Conservation (phyloP, 2,329 filamentous ascomycete species). For the Cytospora schulzeri region DNA sequence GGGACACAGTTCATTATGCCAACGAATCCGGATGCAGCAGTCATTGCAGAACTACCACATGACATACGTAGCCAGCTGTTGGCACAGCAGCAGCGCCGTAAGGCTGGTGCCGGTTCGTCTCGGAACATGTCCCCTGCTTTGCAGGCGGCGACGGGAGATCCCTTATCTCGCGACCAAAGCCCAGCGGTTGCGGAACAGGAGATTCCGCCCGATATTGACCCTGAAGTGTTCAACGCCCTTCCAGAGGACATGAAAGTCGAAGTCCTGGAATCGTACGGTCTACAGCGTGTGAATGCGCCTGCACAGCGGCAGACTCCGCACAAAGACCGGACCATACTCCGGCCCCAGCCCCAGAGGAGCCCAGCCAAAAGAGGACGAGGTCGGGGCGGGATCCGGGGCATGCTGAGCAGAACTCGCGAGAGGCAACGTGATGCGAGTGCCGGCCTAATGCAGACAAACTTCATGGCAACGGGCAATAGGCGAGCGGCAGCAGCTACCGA, state of each 20-base stretch:
- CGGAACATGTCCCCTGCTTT: slow-evolving; percentile 36
- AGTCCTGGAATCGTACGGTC: slow-evolving; percentile 71
- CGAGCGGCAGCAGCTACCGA: slow-evolving; percentile 34
- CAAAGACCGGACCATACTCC: slow-evolving; percentile 55
- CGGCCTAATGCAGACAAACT: slow-evolving; percentile 73
- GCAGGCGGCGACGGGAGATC: neutral
- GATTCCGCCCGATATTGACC: slow-evolving; percentile 78
- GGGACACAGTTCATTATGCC: slow-evolving; percentile 94
- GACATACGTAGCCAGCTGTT: slow-evolving; percentile 80
- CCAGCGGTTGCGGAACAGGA: slow-evolving; percentile 36
- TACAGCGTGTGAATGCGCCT: slow-evolving; percentile 32
- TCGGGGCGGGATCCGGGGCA: slow-evolving; percentile 35
- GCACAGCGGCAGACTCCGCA: slow-evolving; percentile 54
- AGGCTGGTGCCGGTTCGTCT: slow-evolving; percentile 28
- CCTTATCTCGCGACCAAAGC: slow-evolving; percentile 45
- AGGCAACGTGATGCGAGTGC: slow-evolving; percentile 57
- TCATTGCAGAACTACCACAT: slow-evolving; percentile 78
- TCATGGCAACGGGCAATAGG: slow-evolving; percentile 51
- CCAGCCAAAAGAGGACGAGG: slow-evolving; percentile 64
- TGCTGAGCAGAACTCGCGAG: slow-evolving; percentile 50
- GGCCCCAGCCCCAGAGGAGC: slow-evolving; percentile 56
- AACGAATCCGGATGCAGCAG: slow-evolving; percentile 75
- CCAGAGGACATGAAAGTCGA: slow-evolving; percentile 86
- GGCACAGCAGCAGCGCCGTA: slow-evolving; percentile 49
- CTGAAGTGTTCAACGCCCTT: slow-evolving; percentile 78